A percentile compares a stretch with the other conserved stretches of the same genome.
These are phyloP conservation scores for Medicago truncatula DNA, from an alignment of 306 rosid species.

Conservation along the genomic window MtrunA17r5.0-ANR NC_053045.1:46659001-46659500, in stretches of 20 bases:
- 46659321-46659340: background rate
- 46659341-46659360: slow-evolving; percentile 15
- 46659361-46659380: slow-evolving; percentile 67
- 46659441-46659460: slow-evolving; percentile 97
- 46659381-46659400: slow-evolving; percentile 94
- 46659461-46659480: slow-evolving; percentile 87
- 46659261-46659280: slow-evolving; percentile 26
- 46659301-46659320: slow-evolving; percentile 14
- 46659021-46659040: slow-evolving; percentile 29
- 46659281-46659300: slow-evolving; percentile 23
- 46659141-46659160: slow-evolving; percentile 54
- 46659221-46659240: slow-evolving; percentile 95
- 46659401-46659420: slow-evolving; percentile 74
- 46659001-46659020: background rate
- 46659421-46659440: slow-evolving; percentile 72
- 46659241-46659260: slow-evolving; percentile 34
- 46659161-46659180: slow-evolving; percentile 86
- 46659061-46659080: slow-evolving; percentile 26
- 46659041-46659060: slow-evolving; percentile 24
- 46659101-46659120: background rate
- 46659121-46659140: slow-evolving; percentile 5
- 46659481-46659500: slow-evolving; percentile 39
- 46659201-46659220: slow-evolving; percentile 93
- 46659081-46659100: slow-evolving; percentile 18
- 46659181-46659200: slow-evolving; percentile 92